Base-by-base conservation (phyloP, 2,329 filamentous ascomycete species). In the Trichoderma sp. region DNA sequence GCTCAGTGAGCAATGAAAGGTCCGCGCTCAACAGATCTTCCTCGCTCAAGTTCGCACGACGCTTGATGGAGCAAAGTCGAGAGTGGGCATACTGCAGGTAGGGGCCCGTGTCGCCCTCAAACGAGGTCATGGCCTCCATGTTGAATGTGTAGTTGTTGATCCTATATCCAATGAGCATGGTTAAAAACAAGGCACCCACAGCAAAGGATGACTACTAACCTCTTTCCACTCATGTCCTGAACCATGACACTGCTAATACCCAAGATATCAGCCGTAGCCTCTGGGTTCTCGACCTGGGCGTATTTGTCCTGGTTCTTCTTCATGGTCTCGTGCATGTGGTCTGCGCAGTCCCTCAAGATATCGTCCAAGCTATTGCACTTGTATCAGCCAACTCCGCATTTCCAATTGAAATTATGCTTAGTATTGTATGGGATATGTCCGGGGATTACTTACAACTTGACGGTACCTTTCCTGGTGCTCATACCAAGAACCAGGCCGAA, bases 241-340 rank as follows among this genome's bases (percentile, higher is more conserved):
- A 97, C 94, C 94, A 98, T 98, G 79, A 98, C 95, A 79, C 93
- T 92, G 75, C 92, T 95, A 80, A 98, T 98, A 74, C 95, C 96
- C 3, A 98, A 88, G 12, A 89, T 93, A 83, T 98, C 96, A 73
- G 96, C 94, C 11, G 91, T 92, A 70, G 89, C 88, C 70, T 90
- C 90, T 0, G 95, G 95, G 81, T 98, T 86, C 78, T 91, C 92
- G 24, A 99, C 91, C 82, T 98, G 94, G 71, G 90, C 84, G 82
- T 98, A 99, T 86, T 99, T 99, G 79, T 88, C 86, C 77, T 92
- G 87, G 81, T 98, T 98, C 84, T 92, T 92, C 82, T 86, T 90
- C 96, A 99, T 99, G 66, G 97, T 93, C 73, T 97, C 93, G 86
- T 98, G 95, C 96, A 99, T 99, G 83, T 95, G 93, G 70, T 98